Base-by-base conservation (phyloP, 805 yeast species). In the Torulaspora quercuum region DNA sequence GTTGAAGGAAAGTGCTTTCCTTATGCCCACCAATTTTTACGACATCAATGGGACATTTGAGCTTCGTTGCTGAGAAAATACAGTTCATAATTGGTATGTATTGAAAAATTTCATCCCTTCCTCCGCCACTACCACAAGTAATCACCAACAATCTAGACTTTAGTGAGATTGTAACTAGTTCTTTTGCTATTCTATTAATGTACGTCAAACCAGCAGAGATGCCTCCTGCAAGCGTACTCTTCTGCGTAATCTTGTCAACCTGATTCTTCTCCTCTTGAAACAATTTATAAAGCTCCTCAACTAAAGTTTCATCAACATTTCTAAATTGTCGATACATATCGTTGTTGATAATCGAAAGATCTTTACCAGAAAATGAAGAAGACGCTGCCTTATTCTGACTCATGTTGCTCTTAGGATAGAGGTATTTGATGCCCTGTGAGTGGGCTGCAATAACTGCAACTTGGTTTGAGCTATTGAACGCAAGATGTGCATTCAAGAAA, bases 11-110 rank as follows among this genome's bases (percentile, higher is more conserved):
- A 2, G 94, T 83, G 1, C 94, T 79, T 44, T 76, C 76, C 28
- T 52, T 47, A 7, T 47, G 37, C 6, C 62, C 64, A 18, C 64
- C 64, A 18, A 92, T 65, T 53, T 89, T 88, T 42, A 95, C 90
- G 8, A 89, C 89, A 59, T 92, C 97, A 14, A 92, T 78, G 2
- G 96, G 83, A 11, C 89, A 76, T 50, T 79, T 81, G 82, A 83
- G 75, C 60, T 89, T 90, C 49, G 92, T 96, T 0, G 97, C 95
- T 0, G 97, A 90, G 64, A 92, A 92, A 19, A 92, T 90, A 42
- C 92, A 74, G 61, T 92, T 92, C 97, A 92, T 92, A 28, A 87
- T 80, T 4, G 97, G 84, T 28, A 90, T 85, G 59, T 92, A 94
- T 40, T 85, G 86, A 35, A 86, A 68, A 4, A 87, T 77, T 38